Evolutionary conservation across 1,139 yeast species (phyloP).

Genomic region (Scheffersomyces segobiensis): DNA sequence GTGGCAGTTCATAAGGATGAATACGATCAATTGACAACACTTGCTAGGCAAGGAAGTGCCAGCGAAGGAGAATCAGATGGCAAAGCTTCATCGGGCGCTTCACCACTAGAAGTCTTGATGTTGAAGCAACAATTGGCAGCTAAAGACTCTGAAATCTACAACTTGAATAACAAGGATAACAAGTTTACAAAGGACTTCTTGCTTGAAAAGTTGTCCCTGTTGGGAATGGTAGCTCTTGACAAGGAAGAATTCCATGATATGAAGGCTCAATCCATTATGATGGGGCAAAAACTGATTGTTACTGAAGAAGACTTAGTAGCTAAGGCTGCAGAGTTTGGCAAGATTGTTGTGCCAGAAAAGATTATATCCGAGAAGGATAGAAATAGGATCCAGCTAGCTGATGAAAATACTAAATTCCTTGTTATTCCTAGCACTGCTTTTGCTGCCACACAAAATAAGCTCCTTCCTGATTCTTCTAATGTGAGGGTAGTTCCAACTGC

Average conservation of each 20-base stretch:
- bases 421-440: constrained; percentile 57
- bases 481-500: constrained; percentile 65
- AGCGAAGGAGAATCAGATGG: background rate
- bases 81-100: background rate
- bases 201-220: constrained; percentile 40
- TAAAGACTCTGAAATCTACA: constrained; percentile 31
- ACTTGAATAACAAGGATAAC: constrained; percentile 16
- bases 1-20: constrained; percentile 9
- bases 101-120: constrained; percentile 10
- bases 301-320: constrained; percentile 19
- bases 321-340: constrained; percentile 29
- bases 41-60: constrained; percentile 12
- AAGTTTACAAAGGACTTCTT: constrained; percentile 25
- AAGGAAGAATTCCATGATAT: constrained; percentile 32
- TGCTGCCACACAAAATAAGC: constrained; percentile 59
- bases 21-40: constrained; percentile 14
- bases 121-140: constrained; percentile 35
- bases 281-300: constrained; percentile 13
- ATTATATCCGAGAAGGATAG: constrained; percentile 14
- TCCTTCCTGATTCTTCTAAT: constrained; percentile 54
- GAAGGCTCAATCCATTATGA: constrained; percentile 14
- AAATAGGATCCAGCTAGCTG: constrained; percentile 11
- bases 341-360: constrained; percentile 43
- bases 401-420: constrained; percentile 41
- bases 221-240: constrained; percentile 31